Evolutionary conservation across 257 asterid species (phyloP).

Genomic region (Lithospermum erythrorhizon): DNA sequence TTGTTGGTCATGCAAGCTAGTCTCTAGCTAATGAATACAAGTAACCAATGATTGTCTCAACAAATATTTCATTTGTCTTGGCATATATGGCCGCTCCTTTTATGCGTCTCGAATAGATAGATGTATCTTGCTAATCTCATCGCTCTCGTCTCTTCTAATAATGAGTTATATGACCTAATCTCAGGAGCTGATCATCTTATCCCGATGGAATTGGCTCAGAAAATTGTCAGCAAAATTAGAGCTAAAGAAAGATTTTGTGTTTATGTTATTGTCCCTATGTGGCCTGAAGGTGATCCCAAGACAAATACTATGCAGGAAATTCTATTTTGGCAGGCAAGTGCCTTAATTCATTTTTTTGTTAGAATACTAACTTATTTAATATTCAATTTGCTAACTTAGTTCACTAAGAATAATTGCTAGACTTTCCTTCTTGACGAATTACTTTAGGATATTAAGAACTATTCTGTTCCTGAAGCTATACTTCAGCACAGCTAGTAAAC

Average conservation of each 20-base stretch:
- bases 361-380: neutral
- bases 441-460: too few species aligned
- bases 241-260: slow-evolving; percentile 71
- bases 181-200: slow-evolving; percentile 88
- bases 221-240: slow-evolving; percentile 69
- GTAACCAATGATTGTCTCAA: too few species aligned
- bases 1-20: too few species aligned
- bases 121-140: neutral
- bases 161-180: slow-evolving; percentile 9
- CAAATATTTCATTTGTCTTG: too few species aligned
- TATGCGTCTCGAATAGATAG: too few species aligned
- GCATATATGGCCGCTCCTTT: too few species aligned
- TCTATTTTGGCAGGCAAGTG: slow-evolving; percentile 86
- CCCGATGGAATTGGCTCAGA: slow-evolving; percentile 70
- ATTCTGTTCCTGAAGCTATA: too few species aligned
- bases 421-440: neutral
- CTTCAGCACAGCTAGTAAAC: too few species aligned
- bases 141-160: slow-evolving; percentile 5
- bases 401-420: too few species aligned
- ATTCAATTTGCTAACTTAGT: too few species aligned
- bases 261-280: slow-evolving; percentile 73
- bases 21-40: too few species aligned
- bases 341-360: neutral
- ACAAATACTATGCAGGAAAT: slow-evolving; percentile 77
- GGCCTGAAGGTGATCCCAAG: slow-evolving; percentile 93